Conservation (phyloP, 495 filamentous ascomycete genomes). For the Saxophila tyrrhenica region DNA sequence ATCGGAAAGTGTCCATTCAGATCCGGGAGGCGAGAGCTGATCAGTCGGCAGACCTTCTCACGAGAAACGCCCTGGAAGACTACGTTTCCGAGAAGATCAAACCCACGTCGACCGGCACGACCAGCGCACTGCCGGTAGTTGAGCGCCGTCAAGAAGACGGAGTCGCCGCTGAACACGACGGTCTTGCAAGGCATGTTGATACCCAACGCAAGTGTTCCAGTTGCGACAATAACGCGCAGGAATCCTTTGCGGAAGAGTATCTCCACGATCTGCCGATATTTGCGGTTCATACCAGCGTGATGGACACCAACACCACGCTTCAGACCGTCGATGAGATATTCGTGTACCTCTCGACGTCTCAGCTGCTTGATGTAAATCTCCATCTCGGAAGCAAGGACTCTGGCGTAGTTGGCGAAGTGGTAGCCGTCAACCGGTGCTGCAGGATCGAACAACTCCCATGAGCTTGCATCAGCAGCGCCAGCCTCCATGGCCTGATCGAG, state of each 20-base stretch:
- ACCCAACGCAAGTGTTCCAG: conserved; percentile 62
- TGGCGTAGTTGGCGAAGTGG: conserved; percentile 46
- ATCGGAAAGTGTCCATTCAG: conserved; percentile 69
- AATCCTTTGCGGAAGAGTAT: conserved; percentile 65
- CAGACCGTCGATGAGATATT: conserved; percentile 44
- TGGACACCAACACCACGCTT: conserved; percentile 61
- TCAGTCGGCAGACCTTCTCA: conserved; percentile 47
- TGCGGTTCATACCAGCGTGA: conserved; percentile 66
- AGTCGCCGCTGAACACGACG: conserved; percentile 64
- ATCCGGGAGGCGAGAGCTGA: conserved; percentile 60
- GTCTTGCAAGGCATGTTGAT: conserved; percentile 84
- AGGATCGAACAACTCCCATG: conserved; percentile 53
- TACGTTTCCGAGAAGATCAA: conserved; percentile 70
- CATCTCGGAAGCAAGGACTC: conserved; percentile 40
- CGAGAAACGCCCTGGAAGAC: conserved; percentile 53
- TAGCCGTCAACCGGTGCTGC: conserved; percentile 48
- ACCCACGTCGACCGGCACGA: conserved; percentile 67
- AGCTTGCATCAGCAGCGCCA: conserved; percentile 40
- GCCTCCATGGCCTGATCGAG: conserved; percentile 42
- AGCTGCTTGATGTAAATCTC: conserved; percentile 37
- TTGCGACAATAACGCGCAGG: conserved; percentile 62
- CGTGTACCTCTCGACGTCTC: conserved; percentile 31
- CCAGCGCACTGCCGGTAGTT: conserved; percentile 68
- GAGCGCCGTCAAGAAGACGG: conserved; percentile 57
- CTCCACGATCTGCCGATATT: conserved; percentile 60